Conservation (phyloP, 805 yeast genomes). For the Ogataea glucozyma region DNA sequence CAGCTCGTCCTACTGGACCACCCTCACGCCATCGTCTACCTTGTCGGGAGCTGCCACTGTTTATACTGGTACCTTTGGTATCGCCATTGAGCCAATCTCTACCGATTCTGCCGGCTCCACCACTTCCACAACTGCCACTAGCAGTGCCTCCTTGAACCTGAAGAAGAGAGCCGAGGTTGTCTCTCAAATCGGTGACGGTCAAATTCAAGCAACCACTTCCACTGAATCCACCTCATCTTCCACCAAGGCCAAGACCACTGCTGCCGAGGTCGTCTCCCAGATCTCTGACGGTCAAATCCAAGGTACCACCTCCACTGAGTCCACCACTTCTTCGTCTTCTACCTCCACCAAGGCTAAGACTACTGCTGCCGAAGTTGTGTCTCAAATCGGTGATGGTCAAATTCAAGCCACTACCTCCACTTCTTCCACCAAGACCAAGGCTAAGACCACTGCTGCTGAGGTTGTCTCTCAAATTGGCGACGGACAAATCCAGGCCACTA, state of each 20-base stretch:
- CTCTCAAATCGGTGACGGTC: constrained; percentile 52
- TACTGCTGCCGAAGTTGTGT: constrained; percentile 40
- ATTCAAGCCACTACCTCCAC: constrained; percentile 49
- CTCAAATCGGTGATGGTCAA: constrained; percentile 63
- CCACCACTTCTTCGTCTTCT: constrained; percentile 8
- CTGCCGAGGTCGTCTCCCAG: constrained; percentile 29
- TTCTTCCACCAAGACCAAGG: constrained; percentile 10
- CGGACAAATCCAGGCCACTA: constrained; percentile 27
- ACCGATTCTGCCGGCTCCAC: constrained; percentile 10
- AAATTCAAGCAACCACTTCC: constrained; percentile 47
- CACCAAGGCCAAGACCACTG: constrained; percentile 29
- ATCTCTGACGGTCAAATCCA: constrained; percentile 51
- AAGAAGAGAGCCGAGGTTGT: constrained; percentile 38
- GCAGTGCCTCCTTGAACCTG: constrained; percentile 34
- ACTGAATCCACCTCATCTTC: constrained; percentile 25
- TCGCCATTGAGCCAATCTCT: constrained; percentile 17
- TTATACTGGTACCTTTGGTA: constrained; percentile 40
- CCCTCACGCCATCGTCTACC: constrained; percentile 60
- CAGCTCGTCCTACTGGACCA: constrained; percentile 62
- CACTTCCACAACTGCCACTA: too few species aligned
- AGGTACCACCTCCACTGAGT: constrained; percentile 21
- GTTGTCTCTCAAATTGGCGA: constrained; percentile 46
- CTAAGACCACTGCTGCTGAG: constrained; percentile 25
- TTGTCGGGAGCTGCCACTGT: constrained; percentile 52
- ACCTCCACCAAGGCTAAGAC: constrained; percentile 12